A percentile compares a stretch with the other conserved stretches of the same genome.
These are phyloP conservation scores for Gymnopilus dilepis DNA, from an alignment of 768 basidiomycete species.

Conservation along the genomic window DNA sequence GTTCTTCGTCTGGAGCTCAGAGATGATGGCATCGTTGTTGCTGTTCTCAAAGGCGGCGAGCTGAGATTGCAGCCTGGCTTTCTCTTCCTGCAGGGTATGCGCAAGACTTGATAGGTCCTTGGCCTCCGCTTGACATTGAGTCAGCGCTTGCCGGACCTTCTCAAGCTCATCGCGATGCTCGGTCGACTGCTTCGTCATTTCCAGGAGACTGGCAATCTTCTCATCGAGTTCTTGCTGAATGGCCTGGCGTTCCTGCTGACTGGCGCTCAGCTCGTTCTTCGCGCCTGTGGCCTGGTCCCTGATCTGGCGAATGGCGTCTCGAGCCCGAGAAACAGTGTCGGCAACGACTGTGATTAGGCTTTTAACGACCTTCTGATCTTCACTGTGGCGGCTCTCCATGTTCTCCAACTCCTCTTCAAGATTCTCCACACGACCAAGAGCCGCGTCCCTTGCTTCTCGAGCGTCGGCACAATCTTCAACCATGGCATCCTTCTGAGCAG, in stretches of 20 bases:
- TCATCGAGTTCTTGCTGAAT: conserved; percentile 17
- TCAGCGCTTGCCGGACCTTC: conserved; percentile 10
- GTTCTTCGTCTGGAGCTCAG: conserved; percentile 33
- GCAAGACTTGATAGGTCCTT: conserved; percentile 15
- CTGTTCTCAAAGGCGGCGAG: conserved; percentile 27
- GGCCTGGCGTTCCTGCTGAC: conserved; percentile 12
- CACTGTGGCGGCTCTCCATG: conserved; percentile 25
- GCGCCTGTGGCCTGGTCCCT: conserved; percentile 7
- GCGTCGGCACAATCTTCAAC: conserved; percentile 85
- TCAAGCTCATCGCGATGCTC: conserved; percentile 20
- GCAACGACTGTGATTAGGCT: conserved; percentile 44
- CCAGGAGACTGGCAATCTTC: conserved; percentile 10
- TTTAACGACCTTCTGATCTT: conserved; percentile 40
- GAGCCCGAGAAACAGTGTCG: conserved; percentile 36
- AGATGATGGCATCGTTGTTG: conserved; percentile 31
- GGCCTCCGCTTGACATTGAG: conserved; percentile 18
- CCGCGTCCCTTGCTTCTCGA: conserved; percentile 72
- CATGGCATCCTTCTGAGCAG: conserved; percentile 77
- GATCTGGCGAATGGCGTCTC: conserved; percentile 20
- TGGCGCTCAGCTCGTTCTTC: conserved; percentile 4
- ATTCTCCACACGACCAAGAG: conserved; percentile 57
- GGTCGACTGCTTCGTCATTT: conserved; percentile 13
- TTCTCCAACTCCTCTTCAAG: conserved; percentile 66
- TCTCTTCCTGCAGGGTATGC: conserved; percentile 21
- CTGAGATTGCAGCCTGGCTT: conserved; percentile 26